Base-by-base conservation (phyloP, 1,139 yeast genomes). In the Magnusiomyces tetraspermus region DNA sequence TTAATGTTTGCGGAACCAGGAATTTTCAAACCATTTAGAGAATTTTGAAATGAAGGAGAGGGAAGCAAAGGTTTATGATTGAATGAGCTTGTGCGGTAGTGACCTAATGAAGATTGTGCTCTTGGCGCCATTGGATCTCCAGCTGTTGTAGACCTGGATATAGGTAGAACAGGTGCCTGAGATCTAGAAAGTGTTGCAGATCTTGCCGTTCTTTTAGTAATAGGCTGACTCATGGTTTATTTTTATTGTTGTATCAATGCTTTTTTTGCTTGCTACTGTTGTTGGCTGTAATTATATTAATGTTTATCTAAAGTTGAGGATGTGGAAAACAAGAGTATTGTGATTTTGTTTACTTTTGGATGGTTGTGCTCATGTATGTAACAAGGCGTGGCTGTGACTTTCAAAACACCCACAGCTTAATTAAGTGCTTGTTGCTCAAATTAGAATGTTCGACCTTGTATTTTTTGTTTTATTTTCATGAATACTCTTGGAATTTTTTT, bases 1-100 rank as follows among this genome's bases (percentile, higher is more conserved):
- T 66, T 68, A 50, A 71, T 65, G 53, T 69, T 69, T n/a, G 69
- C 67, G 5, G 50, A 28, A 2, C 53, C 53, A 17, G 53, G 48
- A 31, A 30, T 17, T n/a, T 44, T 44, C 15, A 26, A 40, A 36
- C 17, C 40, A 36, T 36, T 36, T 6, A 28, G 11, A 28, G 33
- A 11, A 6, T 28, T 28, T 6, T 8, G 33, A n/a, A n/a, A 10
- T 36, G 19, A 13, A 5, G 40, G 17, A 13, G 19, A 5, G 11
- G 40, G 11, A 5, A n/a, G 15, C 8, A 17, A 10, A n/a, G 17
- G 40, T n/a, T 36, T 36, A 5, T 8, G 40, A 5, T 8, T 36
- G 17, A 5, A 36, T 10, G 19, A n/a, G 15, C 6, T 13, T 8
- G 40, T 10, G 15, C 19, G 19, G 40, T 36, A 36, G 15, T 36